Base-by-base conservation (phyloP, 2,329 filamentous ascomycete species). In the Myotisia sp. region DNA sequence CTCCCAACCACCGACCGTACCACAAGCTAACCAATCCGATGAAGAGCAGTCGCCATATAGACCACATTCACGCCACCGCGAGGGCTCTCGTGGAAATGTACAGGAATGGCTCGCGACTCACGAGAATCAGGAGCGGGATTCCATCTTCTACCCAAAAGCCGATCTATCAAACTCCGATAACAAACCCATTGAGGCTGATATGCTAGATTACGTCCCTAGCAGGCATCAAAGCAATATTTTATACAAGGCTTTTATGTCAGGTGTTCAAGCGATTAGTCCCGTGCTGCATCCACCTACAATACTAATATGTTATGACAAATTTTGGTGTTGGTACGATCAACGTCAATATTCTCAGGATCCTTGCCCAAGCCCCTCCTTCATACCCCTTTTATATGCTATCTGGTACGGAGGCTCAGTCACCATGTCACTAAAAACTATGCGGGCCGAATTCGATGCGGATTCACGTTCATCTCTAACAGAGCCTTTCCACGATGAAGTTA, bases 371-470 rank as follows among this genome's bases (percentile, higher is more conserved):
- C 53, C 58, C 1, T 57, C 56, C 1, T 60, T 63, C 26, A 56
- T 64, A 22, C 59, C 62, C 2, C 42, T 64, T 3, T 45, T 65
- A 3, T 60, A 61, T 40, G 60, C 60, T 5, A 61, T 65, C 20
- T 64, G 61, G 61, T 65, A 63, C 40, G 57, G 60, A n/a, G 62
- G 62, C 3, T 61, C 60, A 2, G 56, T 63, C 6, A 62, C 58
- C 1, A 47, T 63, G 3, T 64, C 62, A 1, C 47, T 56, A 3
- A 53, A 56, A 33, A 55, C 53, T 5, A 57, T 62, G 24, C 54
- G 55, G 36, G 49, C 56, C 1, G 59, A 62, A 27, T 61, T 62
- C 27, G 50, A 53, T 34, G 40, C 50, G 3, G 38, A 47, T 2
- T 54, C 51, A 8, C 54, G 61, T 7, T 51, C 53, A 12, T 39